Evolutionary conservation across 768 basidiomycete species (phyloP), one percentile per base, ranked within the genome.

Genomic region (Auriscalpium orientale): DNA sequence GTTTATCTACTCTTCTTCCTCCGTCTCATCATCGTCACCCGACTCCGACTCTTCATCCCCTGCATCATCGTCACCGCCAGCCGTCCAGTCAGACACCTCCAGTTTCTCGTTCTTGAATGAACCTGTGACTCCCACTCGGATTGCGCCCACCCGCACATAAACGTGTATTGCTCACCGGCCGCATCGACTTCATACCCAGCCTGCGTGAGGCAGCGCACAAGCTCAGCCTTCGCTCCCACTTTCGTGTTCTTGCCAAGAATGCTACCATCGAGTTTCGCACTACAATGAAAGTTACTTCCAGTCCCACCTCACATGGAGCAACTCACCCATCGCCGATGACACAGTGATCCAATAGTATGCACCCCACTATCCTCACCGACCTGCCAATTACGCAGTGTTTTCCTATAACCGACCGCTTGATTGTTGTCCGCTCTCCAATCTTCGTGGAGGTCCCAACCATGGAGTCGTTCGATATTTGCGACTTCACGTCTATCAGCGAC

Each of bases 261-360:
- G 57, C 82, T 89, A 10, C 82, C 82, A 15, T 91, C 89, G 2
- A 92, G 68, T 69, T 87, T 91, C 4, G 81, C 87, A 2, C 89
- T 91, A 58, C 21, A 46, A 61, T 56, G 47, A 47, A 55, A 35
- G 45, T 54, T 8, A 48, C 22, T 55, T 8, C 4, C 18, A 38
- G 52, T 56, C 9, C 11, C 33, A 51, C n/a, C 21, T 9, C 8
- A 53, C 38, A 6, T 46, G 40, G 7, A 28, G 28, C 28, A 28
- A 66, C 82, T 65, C 59, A 92, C 94, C 92, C 91, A 56, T 95
- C 92, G 45, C 81, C 88, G 12, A 98, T 73, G 4, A 89, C 79
- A 63, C 93, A 95, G 64, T 95, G 93, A 65, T 97, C 95, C 60
- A 94, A 76, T 21, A 98, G 67, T 8, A 95, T 80, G 61, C 89